phyloP scores from a whole-genome alignment of 2,329 filamentous ascomycete genomes.

The Talaromyces sp. region DNA sequence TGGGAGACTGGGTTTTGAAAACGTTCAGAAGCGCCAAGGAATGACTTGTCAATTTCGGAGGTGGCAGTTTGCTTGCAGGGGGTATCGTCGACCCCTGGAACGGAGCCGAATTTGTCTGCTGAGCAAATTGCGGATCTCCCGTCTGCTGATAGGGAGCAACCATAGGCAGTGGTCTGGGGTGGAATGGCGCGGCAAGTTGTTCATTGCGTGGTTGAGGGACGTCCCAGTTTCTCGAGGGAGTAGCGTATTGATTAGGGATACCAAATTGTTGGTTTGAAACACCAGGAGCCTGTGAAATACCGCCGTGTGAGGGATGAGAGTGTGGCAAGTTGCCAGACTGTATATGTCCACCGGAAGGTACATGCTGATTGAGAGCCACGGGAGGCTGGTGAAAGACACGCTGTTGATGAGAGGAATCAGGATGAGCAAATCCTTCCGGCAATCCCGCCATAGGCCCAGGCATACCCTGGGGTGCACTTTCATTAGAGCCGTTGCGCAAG shows the following conservation, averaged over 20 bases:
- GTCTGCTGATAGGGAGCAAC: conserved; percentile 44
- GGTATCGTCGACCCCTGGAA: conserved; percentile 46
- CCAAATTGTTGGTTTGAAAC: neutral
- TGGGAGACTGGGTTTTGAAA: conserved; percentile 44
- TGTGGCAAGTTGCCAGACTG: neutral
- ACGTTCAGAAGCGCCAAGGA: conserved; percentile 53
- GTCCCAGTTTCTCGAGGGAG: neutral
- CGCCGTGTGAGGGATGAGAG: neutral
- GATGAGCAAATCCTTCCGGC: conserved; percentile 51
- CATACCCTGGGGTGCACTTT: conserved; percentile 17
- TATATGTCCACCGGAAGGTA: neutral
- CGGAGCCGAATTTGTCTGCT: conserved; percentile 27
- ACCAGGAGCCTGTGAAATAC: neutral
- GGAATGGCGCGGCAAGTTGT: conserved; percentile 4
- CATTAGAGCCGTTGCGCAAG: conserved; percentile 39
- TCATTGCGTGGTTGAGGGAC: neutral
- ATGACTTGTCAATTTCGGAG: conserved; percentile 55
- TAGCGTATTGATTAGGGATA: neutral
- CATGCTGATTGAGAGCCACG: neutral
- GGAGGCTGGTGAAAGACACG: neutral
- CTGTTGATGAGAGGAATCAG: conserved; percentile 20
- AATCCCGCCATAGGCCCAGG: conserved; percentile 27
- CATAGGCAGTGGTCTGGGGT: conserved; percentile 21
- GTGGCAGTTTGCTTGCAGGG: conserved; percentile 53
- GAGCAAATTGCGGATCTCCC: conserved; percentile 41